phyloP scores from a whole-genome alignment of 345 rosid species.

The Syzygium jambos region DNA sequence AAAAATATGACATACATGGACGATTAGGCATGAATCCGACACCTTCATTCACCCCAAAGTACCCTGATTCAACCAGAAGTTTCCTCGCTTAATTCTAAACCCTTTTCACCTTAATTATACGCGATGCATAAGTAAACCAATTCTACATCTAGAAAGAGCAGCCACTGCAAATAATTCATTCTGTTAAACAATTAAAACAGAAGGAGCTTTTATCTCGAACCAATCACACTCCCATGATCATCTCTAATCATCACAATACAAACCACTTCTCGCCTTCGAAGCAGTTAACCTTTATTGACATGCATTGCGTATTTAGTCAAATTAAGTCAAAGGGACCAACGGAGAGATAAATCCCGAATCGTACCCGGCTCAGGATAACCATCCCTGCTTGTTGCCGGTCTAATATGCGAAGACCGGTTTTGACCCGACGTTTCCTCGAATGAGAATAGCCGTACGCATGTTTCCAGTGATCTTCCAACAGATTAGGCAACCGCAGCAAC shows the following conservation, averaged over 20 bases:
- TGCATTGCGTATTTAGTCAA: neutral
- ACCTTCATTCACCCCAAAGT: neutral
- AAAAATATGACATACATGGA: conserved; percentile 1
- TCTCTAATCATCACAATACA: neutral
- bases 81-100: neutral
- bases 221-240: neutral
- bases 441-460: conserved; percentile 24
- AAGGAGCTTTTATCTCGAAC: neutral
- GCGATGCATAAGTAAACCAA: neutral
- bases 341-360: neutral
- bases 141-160: neutral
- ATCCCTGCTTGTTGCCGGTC: conserved; percentile 58
- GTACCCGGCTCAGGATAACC: conserved; percentile 78
- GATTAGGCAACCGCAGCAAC: conserved; percentile 53
- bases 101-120: neutral
- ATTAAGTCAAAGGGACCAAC: neutral
- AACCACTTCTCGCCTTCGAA: neutral
- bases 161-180: neutral
- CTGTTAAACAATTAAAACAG: neutral
- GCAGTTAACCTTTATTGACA: neutral
- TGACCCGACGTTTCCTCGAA: conserved; percentile 10
- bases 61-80: neutral
- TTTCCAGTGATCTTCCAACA: conserved; percentile 58
- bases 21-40: neutral
- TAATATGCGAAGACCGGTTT: conserved; percentile 53